phyloP scores from a whole-genome alignment of 2,329 filamentous ascomycete genomes.

The Nemania diffusa region DNA sequence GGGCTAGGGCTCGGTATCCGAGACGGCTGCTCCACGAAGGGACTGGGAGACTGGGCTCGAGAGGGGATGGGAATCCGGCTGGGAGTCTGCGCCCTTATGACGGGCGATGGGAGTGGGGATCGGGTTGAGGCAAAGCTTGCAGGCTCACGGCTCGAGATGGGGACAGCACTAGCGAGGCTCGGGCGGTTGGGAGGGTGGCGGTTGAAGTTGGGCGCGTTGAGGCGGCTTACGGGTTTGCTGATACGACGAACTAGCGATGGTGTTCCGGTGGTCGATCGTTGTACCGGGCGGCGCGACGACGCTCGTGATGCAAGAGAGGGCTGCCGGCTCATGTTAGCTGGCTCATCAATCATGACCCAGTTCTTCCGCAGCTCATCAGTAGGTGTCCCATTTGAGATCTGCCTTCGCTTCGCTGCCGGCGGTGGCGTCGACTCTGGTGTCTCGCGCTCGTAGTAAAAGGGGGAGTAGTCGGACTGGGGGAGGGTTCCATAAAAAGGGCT shows the following conservation, averaged over 20 bases:
- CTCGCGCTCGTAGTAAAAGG: constrained; percentile 47
- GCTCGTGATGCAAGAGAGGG: constrained; percentile 40
- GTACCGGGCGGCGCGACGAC: constrained; percentile 41
- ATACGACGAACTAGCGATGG: constrained; percentile 56
- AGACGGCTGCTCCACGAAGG: constrained; percentile 38
- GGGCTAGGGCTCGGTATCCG: constrained; percentile 47
- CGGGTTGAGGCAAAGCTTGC: constrained; percentile 66
- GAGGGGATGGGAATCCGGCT: constrained; percentile 58
- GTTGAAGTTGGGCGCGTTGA: constrained; percentile 46
- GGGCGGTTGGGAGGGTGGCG: constrained; percentile 56
- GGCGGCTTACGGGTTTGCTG: constrained; percentile 54
- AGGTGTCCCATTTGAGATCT: constrained; percentile 58
- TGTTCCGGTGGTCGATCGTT: constrained; percentile 48
- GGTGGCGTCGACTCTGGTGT: constrained; percentile 57
- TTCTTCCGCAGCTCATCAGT: constrained; percentile 69
- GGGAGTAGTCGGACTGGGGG: constrained; percentile 50
- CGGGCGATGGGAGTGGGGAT: constrained; percentile 48
- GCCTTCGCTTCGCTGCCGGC: constrained; percentile 64
- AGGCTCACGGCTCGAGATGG: constrained; percentile 54
- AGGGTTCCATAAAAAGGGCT: constrained; percentile 46
- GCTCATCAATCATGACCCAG: constrained; percentile 75
- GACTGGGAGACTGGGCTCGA: constrained; percentile 44
- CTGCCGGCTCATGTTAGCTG: constrained; percentile 38
- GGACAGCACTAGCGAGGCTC: constrained; percentile 59
- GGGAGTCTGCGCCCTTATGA: constrained; percentile 42